Conservation (phyloP, 106 monocot species). For the Dendrobium officinale region DNA sequence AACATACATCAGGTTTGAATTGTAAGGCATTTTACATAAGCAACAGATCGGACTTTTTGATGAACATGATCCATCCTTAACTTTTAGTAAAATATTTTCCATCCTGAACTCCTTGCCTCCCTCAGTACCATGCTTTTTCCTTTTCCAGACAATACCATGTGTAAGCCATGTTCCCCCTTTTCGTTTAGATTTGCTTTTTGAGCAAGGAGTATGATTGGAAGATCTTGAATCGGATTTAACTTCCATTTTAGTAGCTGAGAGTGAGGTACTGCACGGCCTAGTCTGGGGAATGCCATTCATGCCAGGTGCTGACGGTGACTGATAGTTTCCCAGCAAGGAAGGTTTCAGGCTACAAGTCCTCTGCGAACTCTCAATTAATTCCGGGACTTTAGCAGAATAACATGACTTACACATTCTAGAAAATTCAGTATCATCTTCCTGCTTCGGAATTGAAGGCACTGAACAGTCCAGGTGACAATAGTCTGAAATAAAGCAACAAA, state of each 20-base stretch:
- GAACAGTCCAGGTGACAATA: slow-evolving; percentile 65
- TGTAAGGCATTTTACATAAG: slow-evolving; percentile 53
- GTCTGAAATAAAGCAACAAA: slow-evolving; percentile 33
- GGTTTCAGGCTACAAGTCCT: slow-evolving; percentile 3
- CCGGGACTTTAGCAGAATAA: slow-evolving; percentile 12
- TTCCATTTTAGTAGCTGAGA: slow-evolving; percentile 7
- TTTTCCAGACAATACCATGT: slow-evolving; percentile 69
- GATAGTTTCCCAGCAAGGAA: neutral
- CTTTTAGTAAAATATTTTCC: slow-evolving; percentile 47
- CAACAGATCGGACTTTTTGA: slow-evolving; percentile 33
- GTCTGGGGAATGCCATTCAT: slow-evolving; percentile 9
- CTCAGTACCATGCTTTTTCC: slow-evolving; percentile 28
- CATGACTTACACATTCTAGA: slow-evolving; percentile 48
- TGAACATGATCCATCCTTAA: slow-evolving; percentile 20
- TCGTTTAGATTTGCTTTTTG: slow-evolving; percentile 24
- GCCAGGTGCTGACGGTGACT: neutral
- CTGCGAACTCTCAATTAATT: slow-evolving; percentile 12
- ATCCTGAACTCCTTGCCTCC: slow-evolving; percentile 40
- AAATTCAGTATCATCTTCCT: slow-evolving; percentile 14
- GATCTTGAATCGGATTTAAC: slow-evolving; percentile 11
- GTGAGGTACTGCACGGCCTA: slow-evolving; percentile 1
- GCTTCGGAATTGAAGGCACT: slow-evolving; percentile 12
- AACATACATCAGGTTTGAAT: slow-evolving; percentile 60
- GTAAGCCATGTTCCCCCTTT: slow-evolving; percentile 5
- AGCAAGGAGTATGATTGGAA: slow-evolving; percentile 5